These are phyloP conservation scores for Sclerospora graminicola DNA, from an alignment of 352 stramenopile species.

Conservation along the genomic window DNA sequence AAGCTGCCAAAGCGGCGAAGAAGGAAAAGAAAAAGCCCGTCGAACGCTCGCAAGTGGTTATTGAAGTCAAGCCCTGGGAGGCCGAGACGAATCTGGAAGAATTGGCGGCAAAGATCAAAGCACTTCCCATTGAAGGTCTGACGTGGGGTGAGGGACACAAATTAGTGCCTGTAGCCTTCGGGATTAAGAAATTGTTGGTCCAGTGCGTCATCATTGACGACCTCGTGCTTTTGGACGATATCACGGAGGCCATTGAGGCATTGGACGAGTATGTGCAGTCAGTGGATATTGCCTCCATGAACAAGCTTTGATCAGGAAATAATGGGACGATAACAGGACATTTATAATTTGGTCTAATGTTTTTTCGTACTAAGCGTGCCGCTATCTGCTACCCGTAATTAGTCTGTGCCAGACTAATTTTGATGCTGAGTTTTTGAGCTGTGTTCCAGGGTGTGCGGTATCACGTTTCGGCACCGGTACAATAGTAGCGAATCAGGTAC, in stretches of 20 bases:
- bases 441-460: no score
- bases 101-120: conserved; percentile 67
- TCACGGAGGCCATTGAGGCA: conserved; percentile 69
- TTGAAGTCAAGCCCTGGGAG: conserved; percentile 73
- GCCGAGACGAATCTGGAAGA: conserved; percentile 65
- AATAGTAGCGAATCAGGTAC: no score
- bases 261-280: conserved; percentile 83
- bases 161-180: conserved; percentile 73
- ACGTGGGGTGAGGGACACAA: conserved; percentile 79
- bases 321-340: neutral
- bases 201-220: conserved; percentile 80
- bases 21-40: conserved; percentile 61
- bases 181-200: conserved; percentile 82
- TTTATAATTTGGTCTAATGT: neutral
- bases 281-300: conserved; percentile 83
- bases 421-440: no score
- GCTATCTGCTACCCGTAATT: no score
- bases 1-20: conserved; percentile 42
- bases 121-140: conserved; percentile 54
- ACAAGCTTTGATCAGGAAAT: conserved; percentile 61
- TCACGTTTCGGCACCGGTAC: no score
- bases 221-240: conserved; percentile 69
- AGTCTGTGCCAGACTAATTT: no score
- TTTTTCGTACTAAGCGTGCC: neutral
- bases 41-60: conserved; percentile 52